Base-by-base conservation (phyloP, 2,329 filamentous ascomycete species). In the Davidsoniella eucalypti region DNA sequence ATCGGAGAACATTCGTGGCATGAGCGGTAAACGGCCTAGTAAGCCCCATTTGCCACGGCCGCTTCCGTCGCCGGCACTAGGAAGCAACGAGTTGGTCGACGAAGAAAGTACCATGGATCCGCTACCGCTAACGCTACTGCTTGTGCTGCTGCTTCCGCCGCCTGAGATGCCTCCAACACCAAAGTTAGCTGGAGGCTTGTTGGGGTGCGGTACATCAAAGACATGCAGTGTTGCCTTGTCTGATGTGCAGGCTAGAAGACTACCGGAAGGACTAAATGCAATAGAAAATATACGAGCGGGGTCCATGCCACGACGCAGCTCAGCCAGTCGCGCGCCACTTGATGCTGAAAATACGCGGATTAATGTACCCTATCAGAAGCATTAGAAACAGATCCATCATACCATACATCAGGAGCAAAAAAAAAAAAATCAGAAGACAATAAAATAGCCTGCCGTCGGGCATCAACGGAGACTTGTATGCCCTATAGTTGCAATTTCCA, bases 201-300 rank as follows among this genome's bases (percentile, higher is more conserved):
- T 69, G 7, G 70, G 67, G 53, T 75, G 73, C 3, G 82, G 82
- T 1, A 95, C 72, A 60, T 96, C 87, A 61, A 95, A 98, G 37
- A 98, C 75, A 64, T 98, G 92, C 9, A 98, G 71, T 0, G 88
- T 98, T 5, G 86, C 88, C 66, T 96, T 98, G 69, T 98, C 92
- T 1, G 88, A 95, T 1, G 90, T 96, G 54, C 87, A 90, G 23
- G 92, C 92, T 9, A 96, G 73, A 60, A 87, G 75, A 41, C 73
- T 76, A 47, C 83, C 84, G 1, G 80, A 80, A 0, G 88, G 88
- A 17, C 85, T 93, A 63, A 98, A 92, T 9, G 83, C 82, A 9
- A 98, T 71, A 2, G 85, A 90, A 65, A 85, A 94, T 56, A 96
- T 84, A 49, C 80, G 79, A 14, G 92, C 88, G 36, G 80, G 82